Percentiles rank a stretch among this genome's conserved stretches.
Conservation (phyloP, 352 stramenopile species). For the Halophytophthora polymorphica region DNA sequence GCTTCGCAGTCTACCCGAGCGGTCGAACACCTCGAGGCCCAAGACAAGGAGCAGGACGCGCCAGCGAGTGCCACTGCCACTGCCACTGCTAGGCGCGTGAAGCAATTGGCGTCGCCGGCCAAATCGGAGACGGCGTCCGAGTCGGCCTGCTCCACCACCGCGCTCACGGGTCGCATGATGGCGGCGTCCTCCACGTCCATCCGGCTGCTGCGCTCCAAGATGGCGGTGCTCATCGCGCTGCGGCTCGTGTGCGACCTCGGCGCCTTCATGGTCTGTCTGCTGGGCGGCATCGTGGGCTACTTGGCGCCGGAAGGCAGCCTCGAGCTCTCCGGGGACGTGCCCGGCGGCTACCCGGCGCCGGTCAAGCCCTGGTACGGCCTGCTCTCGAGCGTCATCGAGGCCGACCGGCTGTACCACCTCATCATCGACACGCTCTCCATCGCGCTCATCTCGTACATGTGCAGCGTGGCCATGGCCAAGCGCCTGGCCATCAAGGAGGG, state of each 20-base stretch:
- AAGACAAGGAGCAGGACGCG: constrained; percentile 9
- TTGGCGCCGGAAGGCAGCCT: constrained; percentile 51
- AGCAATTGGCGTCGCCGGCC: constrained; percentile 47
- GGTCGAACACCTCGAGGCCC: not conserved
- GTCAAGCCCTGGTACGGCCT: constrained; percentile 48
- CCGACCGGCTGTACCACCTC: constrained; percentile 45
- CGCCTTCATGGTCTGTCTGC: constrained; percentile 68
- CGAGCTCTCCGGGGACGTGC: constrained; percentile 65
- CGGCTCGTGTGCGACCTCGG: constrained; percentile 56
- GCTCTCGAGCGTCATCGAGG: constrained; percentile 31
- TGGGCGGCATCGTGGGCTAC: constrained; percentile 54
- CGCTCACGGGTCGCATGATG: constrained; percentile 37
- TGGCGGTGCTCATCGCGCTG: constrained; percentile 34
- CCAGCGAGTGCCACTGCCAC: constrained; percentile 14
- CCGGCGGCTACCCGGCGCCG: constrained; percentile 52
- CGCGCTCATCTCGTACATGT: constrained; percentile 82
- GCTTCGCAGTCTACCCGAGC: too few species aligned
- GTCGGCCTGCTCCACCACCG: constrained; percentile 49
- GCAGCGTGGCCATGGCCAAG: constrained; percentile 87
- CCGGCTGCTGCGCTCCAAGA: constrained; percentile 23
- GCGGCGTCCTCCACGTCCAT: constrained; percentile 27
- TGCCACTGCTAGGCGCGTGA: constrained; percentile 22
- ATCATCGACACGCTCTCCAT: constrained; percentile 61
- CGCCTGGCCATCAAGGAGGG: constrained; percentile 64
- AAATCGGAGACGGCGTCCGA: constrained; percentile 41